phyloP scores from a whole-genome alignment of 2,329 filamentous ascomycete genomes.

The Teratosphaeria destructans region DNA sequence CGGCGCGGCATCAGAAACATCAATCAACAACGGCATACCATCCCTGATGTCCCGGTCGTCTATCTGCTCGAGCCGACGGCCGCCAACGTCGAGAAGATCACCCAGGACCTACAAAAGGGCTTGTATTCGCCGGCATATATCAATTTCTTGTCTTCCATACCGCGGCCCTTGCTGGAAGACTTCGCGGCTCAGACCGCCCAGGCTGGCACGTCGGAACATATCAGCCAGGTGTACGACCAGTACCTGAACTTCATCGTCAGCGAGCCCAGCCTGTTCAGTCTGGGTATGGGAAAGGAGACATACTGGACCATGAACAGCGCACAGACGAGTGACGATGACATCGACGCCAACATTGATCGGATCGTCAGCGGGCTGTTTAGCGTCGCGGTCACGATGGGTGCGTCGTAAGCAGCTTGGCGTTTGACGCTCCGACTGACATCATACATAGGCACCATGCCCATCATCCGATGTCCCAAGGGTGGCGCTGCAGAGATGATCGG shows the following conservation, averaged over 20 bases:
- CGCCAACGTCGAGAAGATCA: slow-evolving; percentile 72
- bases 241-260: slow-evolving; percentile 96
- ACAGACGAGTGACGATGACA: slow-evolving; percentile 77
- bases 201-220: slow-evolving; percentile 75
- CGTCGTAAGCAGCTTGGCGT: slow-evolving; percentile 12
- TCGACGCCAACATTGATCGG: slow-evolving; percentile 77
- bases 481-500: slow-evolving; percentile 91
- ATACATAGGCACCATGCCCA: slow-evolving; percentile 67
- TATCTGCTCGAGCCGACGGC: slow-evolving; percentile 88
- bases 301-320: slow-evolving; percentile 97
- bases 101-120: slow-evolving; percentile 71
- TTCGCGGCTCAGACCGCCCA: slow-evolving; percentile 82
- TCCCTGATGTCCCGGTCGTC: slow-evolving; percentile 90
- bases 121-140: slow-evolving; percentile 91
- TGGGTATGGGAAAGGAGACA: slow-evolving; percentile 85
- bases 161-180: slow-evolving; percentile 81
- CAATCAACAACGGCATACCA: slow-evolving; percentile 69
- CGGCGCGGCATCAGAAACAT: slow-evolving; percentile 51
- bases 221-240: slow-evolving; percentile 89
- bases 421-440: not conserved
- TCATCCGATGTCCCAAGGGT: slow-evolving; percentile 87
- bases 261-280: slow-evolving; percentile 87
- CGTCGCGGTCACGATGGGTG: slow-evolving; percentile 95
- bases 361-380: slow-evolving; percentile 97
- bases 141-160: slow-evolving; percentile 92